Percentiles rank a stretch among this genome's conserved stretches.
These are phyloP conservation scores for Ricinus communis DNA, from an alignment of 345 rosid species.

Conservation along the genomic window DNA sequence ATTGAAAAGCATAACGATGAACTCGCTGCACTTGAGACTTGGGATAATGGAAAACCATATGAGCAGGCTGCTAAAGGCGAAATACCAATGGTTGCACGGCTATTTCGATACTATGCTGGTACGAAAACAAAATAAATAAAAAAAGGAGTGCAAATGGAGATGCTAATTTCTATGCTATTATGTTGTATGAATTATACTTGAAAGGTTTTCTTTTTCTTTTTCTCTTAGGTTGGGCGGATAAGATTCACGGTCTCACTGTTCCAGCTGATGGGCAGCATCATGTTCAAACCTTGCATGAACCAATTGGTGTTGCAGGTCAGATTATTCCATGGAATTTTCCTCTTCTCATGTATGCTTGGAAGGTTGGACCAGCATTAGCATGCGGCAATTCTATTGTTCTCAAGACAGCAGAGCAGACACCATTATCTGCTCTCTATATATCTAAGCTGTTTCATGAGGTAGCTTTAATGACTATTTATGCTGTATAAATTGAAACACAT, in stretches of 20 bases:
- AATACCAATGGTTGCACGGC: slow-evolving; percentile 65
- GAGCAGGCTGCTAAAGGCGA: slow-evolving; percentile 73
- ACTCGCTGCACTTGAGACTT: slow-evolving; percentile 79
- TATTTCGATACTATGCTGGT: slow-evolving; percentile 93
- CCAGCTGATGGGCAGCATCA: slow-evolving; percentile 75
- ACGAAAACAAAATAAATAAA: slow-evolving; percentile 12
- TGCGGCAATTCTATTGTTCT: slow-evolving; percentile 84
- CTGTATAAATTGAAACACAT: background rate
- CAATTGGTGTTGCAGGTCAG: slow-evolving; percentile 94
- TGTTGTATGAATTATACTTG: background rate
- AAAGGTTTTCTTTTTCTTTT: background rate
- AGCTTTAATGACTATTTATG: slow-evolving; percentile 13
- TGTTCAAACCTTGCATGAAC: slow-evolving; percentile 84
- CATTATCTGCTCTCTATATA: slow-evolving; percentile 68
- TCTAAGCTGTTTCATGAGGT: slow-evolving; percentile 78
- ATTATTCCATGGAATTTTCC: slow-evolving; percentile 99
- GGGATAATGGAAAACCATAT: slow-evolving; percentile 89
- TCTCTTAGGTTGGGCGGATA: slow-evolving; percentile 86
- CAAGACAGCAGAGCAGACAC: slow-evolving; percentile 94
- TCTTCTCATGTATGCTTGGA: slow-evolving; percentile 86
- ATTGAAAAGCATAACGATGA: slow-evolving; percentile 84
- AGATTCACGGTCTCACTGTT: slow-evolving; percentile 85
- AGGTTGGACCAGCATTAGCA: slow-evolving; percentile 90
- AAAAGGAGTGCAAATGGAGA: background rate
- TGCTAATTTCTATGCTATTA: background rate